Evolutionary conservation across 1,284 basidiomycete genomes (phyloP), one percentile per base, ranked within the genome.

Genomic region (Ceraceosorus guamensis): DNA sequence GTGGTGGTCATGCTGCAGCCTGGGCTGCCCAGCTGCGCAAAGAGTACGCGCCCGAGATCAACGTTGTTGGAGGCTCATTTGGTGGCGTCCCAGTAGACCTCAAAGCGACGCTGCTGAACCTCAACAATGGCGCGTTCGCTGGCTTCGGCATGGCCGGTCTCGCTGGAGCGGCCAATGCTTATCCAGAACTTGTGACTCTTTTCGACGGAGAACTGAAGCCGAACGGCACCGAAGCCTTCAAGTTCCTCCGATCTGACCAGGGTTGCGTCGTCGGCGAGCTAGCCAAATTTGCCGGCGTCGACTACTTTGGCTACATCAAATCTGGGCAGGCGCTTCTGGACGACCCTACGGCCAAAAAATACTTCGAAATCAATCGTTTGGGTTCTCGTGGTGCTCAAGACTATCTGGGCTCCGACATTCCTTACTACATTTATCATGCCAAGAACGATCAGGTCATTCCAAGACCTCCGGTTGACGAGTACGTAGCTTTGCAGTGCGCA

Each of bases 81-180:
- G 73, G 73, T 44, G 73, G 73, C 7, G 61, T 68, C 39, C 63
- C 71, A 8, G 52, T 67, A 18, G 65, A 69, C 54, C 51, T 56
- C 24, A 46, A 53, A 39, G 52, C 56, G 44, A 60, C 55, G 5
- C 62, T 70, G 53, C 46, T 34, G 33, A 59, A 55, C 50, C 54
- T 71, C 55, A 66, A 68, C 58, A 48, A 39, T 8, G 55, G 58
- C 3, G 13, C 50, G 16, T 67, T 63, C 44, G 60, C 71, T 16
- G 68, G 68, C 2, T 68, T 75, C 52, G 67, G 63, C 18, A 13
- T 61, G 5, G 61, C 63, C 1, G 70, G 70, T 43, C 48, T 73
- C 11, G 57, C 56, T 3, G 70, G 72, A 32, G 39, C 66, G 1
- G 48, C 53, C 5, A 34, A 47, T 3, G 60, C 61, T 6, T 61